Base-by-base conservation (phyloP, 2,329 filamentous ascomycete species). In the Herpotrichia juniperi region DNA sequence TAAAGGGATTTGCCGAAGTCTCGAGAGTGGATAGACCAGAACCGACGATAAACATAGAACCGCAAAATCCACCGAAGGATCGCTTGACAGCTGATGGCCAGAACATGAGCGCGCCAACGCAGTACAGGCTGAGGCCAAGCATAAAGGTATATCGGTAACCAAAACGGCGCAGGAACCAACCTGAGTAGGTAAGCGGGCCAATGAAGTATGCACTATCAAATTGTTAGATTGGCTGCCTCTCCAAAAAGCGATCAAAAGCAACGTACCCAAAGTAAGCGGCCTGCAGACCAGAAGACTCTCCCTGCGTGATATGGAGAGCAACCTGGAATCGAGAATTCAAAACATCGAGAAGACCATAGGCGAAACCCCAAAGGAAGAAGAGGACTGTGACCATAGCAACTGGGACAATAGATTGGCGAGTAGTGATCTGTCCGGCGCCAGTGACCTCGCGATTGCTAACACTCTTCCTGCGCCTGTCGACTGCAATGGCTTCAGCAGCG, bases 61-160 rank as follows among this genome's bases (percentile, higher is more conserved):
- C 83, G 63, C 88, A 91, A 75, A 92, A 93, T 8, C 89, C 90
- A 22, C 81, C 84, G 64, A 92, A 93, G 14, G 85, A 89, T 39
- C 82, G 81, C 53, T 91, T 82, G 9, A 93, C 84, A 7, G 87
- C 88, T 1, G 87, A 88, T 0, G 90, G 90, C 90, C 90, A 94
- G 75, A 93, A 93, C 75, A 92, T 91, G 57, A 93, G 84, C 30
- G 89, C 90, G 57, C 83, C 81, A 62, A 87, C 81, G 53, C 80
- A 82, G 70, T 91, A 90, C 39, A 91, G 80, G 51, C 75, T 79
- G 6, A 92, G 79, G 31, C 89, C 90, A 24, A 87, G 79, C 53
- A 94, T 93, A 62, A 94, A 93, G 0, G 89, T 91, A 35, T 85
- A 85, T 59, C 91, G 89, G 76, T 91, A 94, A 2, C 91, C 91